These are phyloP conservation scores for Triticum urartu DNA, from an alignment of 176 grass and related monocot genomes.

Conservation along the genomic window DNA sequence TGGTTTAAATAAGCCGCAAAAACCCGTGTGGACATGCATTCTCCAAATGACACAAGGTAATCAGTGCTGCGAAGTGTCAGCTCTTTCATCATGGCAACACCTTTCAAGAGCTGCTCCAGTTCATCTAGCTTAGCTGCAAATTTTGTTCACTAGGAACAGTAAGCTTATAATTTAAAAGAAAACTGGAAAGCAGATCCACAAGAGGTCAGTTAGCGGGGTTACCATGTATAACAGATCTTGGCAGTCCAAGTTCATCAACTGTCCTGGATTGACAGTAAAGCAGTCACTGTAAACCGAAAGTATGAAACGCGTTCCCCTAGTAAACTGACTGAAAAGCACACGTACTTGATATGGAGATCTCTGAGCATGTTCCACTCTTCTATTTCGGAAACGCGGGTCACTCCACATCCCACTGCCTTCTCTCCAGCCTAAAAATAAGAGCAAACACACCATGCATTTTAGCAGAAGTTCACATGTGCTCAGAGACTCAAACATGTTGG, in stretches of 20 bases:
- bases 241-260: slow-evolving; percentile 71
- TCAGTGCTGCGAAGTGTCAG: slow-evolving; percentile 79
- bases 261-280: slow-evolving; percentile 55
- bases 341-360: slow-evolving; percentile 79
- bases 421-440: slow-evolving; percentile 67
- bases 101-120: slow-evolving; percentile 92
- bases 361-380: slow-evolving; percentile 62
- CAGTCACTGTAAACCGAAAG: slow-evolving; percentile 17
- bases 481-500: not conserved
- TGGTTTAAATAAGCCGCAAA: slow-evolving; percentile 96
- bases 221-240: slow-evolving; percentile 57
- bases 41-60: slow-evolving; percentile 92
- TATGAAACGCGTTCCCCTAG: not conserved
- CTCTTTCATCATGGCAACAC: slow-evolving; percentile 99
- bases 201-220: slow-evolving; percentile 7
- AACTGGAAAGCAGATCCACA: not conserved
- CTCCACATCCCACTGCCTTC: slow-evolving; percentile 81
- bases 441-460: not conserved
- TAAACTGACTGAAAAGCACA: not conserved
- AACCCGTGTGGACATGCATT: slow-evolving; percentile 92
- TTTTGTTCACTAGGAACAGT: slow-evolving; percentile 5
- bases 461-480: not conserved
- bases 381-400: slow-evolving; percentile 60
- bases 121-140: slow-evolving; percentile 64
- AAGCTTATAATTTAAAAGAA: slow-evolving; percentile 6